Base-by-base conservation (phyloP, 139 green algal genomes). In the Chlorella ohadii region DNA sequence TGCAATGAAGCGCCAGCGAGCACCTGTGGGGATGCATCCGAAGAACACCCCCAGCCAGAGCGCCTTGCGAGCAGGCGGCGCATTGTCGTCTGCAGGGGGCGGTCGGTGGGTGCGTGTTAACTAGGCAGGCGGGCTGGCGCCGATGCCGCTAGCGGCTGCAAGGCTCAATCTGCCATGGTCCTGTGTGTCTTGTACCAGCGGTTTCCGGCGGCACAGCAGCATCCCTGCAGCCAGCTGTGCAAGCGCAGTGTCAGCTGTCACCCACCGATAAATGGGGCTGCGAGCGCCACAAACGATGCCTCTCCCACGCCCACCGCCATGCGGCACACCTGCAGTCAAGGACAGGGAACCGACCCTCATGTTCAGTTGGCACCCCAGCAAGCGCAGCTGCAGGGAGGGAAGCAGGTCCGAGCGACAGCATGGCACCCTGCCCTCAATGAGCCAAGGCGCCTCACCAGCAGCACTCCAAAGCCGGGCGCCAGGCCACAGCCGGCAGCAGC, bases 41-140 rank as follows among this genome's bases (percentile, higher is more conserved):
- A 97, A 98, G 91, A 99, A 98, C 25, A 88, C 87, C 12, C 92
- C 95, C 65, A 98, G 93, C 96, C 96, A 98, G 11, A 80, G 75
- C 7, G 94, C 89, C 89, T 98, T 98, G 20, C 57, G 47, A 0
- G 74, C 73, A 17, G 84, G 61, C 0, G 97, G 97, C 0, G 97
- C 97, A 41, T 92, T 91, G 84, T 99, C 96, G 86, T 98, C 96
- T 96, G 92, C 64, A 68, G 25, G 41, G n/a, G 51, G 2, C 51
- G 51, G 15, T 13, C 51, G 51, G 51, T 13, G 22, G 51, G 51
- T 13, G 15, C 51, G 22, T 4, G 15, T 59, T 2, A 59, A 59
- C 11, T 11, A 55, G 44, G 44, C n/a, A n/a, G 44, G 44, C 44
- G 6, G 11, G 44, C 44, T 6, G n/a, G n/a, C n/a, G n/a, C n/a